A percentile compares a stretch with the other conserved stretches of the same genome.
phyloP scores from a whole-genome alignment of 2,329 filamentous ascomycete species.

The Aspergillus calidoustus region DNA sequence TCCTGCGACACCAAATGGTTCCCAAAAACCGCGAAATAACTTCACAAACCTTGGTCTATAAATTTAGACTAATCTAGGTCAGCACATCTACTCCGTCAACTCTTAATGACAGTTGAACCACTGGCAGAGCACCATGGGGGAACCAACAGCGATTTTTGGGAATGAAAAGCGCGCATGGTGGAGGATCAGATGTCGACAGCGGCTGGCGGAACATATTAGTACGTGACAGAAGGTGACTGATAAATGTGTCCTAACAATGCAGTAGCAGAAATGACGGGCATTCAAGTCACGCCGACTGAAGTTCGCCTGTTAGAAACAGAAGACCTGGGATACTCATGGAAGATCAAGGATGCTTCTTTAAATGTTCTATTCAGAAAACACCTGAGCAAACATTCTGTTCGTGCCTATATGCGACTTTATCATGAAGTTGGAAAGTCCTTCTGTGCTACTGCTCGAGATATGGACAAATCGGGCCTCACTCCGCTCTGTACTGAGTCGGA shows the following conservation, averaged over 20 bases:
- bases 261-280: constrained; percentile 17
- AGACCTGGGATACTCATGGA: constrained; percentile 17
- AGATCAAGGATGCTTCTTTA: constrained; percentile 17
- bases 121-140: background rate
- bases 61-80: too few species aligned
- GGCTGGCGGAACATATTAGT: constrained; percentile 14
- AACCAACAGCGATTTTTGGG: background rate
- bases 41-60: background rate
- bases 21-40: background rate
- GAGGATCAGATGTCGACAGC: constrained; percentile 2
- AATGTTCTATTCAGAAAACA: constrained; percentile 16
- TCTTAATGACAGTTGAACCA: background rate
- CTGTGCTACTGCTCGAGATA: background rate
- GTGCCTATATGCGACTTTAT: constrained; percentile 31
- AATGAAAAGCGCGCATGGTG: constrained; percentile 8
- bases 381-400: constrained; percentile 22
- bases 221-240: background rate
- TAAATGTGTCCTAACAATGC: background rate
- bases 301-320: constrained; percentile 17
- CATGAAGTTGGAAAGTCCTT: constrained; percentile 16
- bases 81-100: background rate
- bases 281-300: constrained; percentile 17
- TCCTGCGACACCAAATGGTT: background rate
- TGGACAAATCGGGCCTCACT: background rate
- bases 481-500: background rate